phyloP scores from a whole-genome alignment of 1,284 basidiomycete genomes.

The Neonothopanus nambi region DNA sequence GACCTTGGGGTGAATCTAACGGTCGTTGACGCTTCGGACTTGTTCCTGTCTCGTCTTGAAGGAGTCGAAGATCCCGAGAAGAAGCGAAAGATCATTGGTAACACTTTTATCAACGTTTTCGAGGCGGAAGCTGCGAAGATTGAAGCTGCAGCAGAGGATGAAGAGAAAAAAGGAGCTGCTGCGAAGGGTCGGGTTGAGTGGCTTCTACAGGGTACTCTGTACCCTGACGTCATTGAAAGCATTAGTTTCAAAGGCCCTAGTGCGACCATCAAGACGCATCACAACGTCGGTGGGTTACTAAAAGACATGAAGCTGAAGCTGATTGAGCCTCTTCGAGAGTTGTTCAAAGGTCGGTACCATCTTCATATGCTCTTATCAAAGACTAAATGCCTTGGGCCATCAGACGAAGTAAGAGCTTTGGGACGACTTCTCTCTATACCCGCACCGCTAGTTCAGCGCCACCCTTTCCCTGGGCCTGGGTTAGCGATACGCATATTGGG shows the following conservation, averaged over 20 bases:
- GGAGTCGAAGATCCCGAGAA: conserved; percentile 95
- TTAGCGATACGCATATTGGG: conserved; percentile 99
- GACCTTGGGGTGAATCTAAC: conserved; percentile 97
- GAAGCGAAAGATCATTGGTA: conserved; percentile 98
- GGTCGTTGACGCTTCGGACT: conserved; percentile 92
- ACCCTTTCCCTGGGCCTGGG: conserved; percentile 99
- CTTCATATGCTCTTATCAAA: conserved; percentile 3
- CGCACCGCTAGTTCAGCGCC: conserved; percentile 89
- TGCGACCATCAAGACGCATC: conserved; percentile 99
- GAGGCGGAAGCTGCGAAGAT: conserved; percentile 91
- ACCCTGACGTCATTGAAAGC: conserved; percentile 99
- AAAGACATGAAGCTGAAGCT: conserved; percentile 99
- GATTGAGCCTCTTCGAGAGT: conserved; percentile 95
- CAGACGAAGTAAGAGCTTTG: conserved; percentile 95
- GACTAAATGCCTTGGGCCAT: conserved; percentile 4
- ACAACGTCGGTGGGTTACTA: conserved; percentile 96
- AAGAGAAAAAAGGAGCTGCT: conserved; percentile 65
- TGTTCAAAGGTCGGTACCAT: conserved; percentile 85
- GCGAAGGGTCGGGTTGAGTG: conserved; percentile 94
- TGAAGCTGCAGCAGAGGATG: conserved; percentile 81
- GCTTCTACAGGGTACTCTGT: conserved; percentile 97
- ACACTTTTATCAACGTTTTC: conserved; percentile 98
- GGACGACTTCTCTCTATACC: conserved; percentile 93
- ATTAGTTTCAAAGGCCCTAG: conserved; percentile 99
- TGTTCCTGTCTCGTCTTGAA: conserved; percentile 88